Evolutionary conservation across 192 early-diverging fungal species (phyloP), one percentile per base, ranked within the genome.

Genomic region (Umbelopsis ramanniana): DNA sequence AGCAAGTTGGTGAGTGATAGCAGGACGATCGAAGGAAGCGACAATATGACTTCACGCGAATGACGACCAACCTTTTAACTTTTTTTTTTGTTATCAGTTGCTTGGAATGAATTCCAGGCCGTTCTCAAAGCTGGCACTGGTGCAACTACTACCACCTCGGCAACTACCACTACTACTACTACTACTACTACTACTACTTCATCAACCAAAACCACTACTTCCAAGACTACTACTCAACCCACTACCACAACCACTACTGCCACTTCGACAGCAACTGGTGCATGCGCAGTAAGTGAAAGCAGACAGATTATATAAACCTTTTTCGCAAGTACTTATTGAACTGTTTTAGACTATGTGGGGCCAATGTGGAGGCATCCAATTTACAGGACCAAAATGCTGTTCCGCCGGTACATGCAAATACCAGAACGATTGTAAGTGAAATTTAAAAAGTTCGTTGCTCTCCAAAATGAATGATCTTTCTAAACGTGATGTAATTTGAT

Each of bases 41-140:
- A 46, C 46, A 10, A 15, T 0, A 3, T 3, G 29, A 29, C 29
- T 29, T 3, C 1, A 29, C 3, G 29, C 29, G 3, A 29, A 29
- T 29, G 29, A 29, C 3, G 29, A 29, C 29, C 29, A 29, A 3
- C 29, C 29, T 29, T 29, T 3, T 29, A 29, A 29, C 29, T 2
- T 2, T 29, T 29, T 1, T 2, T 29, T 29, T 50, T 50, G 11
- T 1, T 50, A 9, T 50, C 48, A 47, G 67, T 68, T 17, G 67
- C 67, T 10, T 68, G 67, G 67, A 40, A 68, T 19, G 38, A 68
- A 5, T 24, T 68, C n/a, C 67, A 68, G 37, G 67, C 67, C 2
- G 67, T 68, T 10, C 37, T 68, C 5, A 50, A 50, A 6, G 4
- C 17, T 2, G 1, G 1, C 17, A 50, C 9, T 50, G 5, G 11